Conservation (phyloP, 1,139 yeast genomes). For the Hansenula anomala region DNA sequence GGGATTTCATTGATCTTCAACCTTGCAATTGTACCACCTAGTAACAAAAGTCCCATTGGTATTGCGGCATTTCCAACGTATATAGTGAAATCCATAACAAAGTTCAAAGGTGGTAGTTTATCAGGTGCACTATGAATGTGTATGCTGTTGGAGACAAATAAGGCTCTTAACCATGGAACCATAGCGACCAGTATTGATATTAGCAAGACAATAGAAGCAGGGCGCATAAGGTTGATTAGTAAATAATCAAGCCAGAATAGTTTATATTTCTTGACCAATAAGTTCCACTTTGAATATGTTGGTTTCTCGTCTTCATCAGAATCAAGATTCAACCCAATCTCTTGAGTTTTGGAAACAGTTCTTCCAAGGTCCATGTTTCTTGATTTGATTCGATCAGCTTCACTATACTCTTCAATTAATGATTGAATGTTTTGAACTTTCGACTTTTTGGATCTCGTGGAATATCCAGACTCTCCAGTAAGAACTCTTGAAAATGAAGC, state of each 20-base stretch:
- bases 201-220: constrained; percentile 64
- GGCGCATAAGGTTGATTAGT: constrained; percentile 56
- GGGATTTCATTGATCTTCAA: constrained; percentile 62
- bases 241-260: constrained; percentile 29
- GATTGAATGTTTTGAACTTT: constrained; percentile 46
- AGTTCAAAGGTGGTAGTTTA: constrained; percentile 73
- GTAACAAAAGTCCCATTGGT: constrained; percentile 72
- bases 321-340: constrained; percentile 13
- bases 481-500: constrained; percentile 6
- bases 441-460: constrained; percentile 23
- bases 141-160: constrained; percentile 49
- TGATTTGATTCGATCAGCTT: constrained; percentile 28
- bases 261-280: constrained; percentile 27
- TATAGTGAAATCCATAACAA: constrained; percentile 70
- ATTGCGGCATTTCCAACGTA: constrained; percentile 87
- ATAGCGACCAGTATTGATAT: constrained; percentile 62
- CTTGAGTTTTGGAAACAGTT: constrained; percentile 14
- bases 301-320: constrained; percentile 4
- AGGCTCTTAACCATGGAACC: constrained; percentile 82
- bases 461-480: constrained; percentile 15
- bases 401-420: constrained; percentile 53
- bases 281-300: constrained; percentile 7
- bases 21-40: constrained; percentile 86
- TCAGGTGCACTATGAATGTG: constrained; percentile 73
- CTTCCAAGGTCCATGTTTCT: constrained; percentile 11